These are phyloP conservation scores for Sungouiella thailandica DNA, from an alignment of 805 yeast genomes.

Conservation along the genomic window DNA sequence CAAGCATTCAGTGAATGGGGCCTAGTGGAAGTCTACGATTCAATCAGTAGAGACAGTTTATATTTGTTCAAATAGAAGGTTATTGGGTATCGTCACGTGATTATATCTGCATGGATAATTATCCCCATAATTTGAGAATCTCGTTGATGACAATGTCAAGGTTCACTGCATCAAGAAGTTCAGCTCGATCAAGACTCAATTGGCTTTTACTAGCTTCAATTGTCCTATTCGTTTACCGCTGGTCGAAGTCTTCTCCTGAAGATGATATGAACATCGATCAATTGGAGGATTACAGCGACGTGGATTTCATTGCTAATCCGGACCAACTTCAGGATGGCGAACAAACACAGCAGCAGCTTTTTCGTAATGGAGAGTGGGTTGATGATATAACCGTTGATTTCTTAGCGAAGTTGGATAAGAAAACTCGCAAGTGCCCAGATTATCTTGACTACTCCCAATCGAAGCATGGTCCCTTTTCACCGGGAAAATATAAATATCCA, in stretches of 20 bases:
- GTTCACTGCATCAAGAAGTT: background rate
- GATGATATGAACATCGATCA: background rate
- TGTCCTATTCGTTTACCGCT: conserved; percentile 2
- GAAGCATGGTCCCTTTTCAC: conserved; percentile 53
- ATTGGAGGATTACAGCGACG: background rate
- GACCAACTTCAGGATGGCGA: background rate
- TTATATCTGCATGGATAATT: no score
- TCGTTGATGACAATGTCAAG: background rate
- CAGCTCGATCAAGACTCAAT: background rate
- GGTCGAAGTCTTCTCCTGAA: background rate
- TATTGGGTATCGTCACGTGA: no score
- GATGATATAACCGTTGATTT: conserved; percentile 12
- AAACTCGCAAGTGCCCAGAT: conserved; percentile 44
- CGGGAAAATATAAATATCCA: conserved; percentile 55
- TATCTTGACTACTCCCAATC: conserved; percentile 56
- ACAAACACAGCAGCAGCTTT: background rate
- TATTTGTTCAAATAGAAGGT: background rate
- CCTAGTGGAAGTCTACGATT: conserved; percentile 7
- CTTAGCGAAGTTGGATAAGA: conserved; percentile 15
- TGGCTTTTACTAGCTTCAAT: conserved; percentile 1
- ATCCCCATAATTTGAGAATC: no score
- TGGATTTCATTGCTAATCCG: background rate
- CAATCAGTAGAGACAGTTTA: background rate
- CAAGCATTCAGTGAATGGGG: conserved; percentile 14
- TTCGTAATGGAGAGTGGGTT: background rate